Base-by-base conservation (phyloP, 352 stramenopile genomes). In the Globisporangium megalacanthum region DNA sequence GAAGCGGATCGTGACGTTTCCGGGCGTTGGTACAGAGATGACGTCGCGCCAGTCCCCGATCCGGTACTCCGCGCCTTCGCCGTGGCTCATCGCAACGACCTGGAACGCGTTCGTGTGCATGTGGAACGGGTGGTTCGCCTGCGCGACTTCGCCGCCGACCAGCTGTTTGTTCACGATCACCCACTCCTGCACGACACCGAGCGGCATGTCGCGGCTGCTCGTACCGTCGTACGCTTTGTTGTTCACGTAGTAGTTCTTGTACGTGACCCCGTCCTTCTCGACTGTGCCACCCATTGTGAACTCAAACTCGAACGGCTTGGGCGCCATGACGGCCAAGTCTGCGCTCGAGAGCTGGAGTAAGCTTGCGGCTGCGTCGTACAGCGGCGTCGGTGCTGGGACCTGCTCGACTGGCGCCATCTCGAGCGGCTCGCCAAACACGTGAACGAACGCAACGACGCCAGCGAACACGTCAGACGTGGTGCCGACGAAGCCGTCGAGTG, bases 71-170 rank as follows among this genome's bases (percentile, higher is more conserved):
- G 88, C 50, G 14, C 76, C 76, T 17, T 77, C 66, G 15, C 76
- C 80, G 49, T 90, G 78, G 35, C 73, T 85, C 69, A 89, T 77
- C 22, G 68, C 68, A 14, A 92, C 72, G 56, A 95, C 74, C 68
- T 94, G 83, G 67, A 92, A 92, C 25, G 83, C 75, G 54, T 92
- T 94, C 25, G 83, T 89, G 66, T 95, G 86, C 55, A 94, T 58
- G 62, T 94, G 86, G 58, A 93, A 95, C 51, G 86, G 86, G 53
- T 95, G 86, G 52, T 92, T 91, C 67, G 81, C 87, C 10, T 66
- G 41, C 4, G 78, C 70, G 19, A 70, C 53, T 19, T 60, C 65
- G 11, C 75, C 76, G 39, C 51, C 61, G 37, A 81, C 68, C 11
- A 86, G 71, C 4, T 72, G 65, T 35, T 66, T 61, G 58, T 90